Percentiles rank a stretch among this genome's conserved stretches.
Conservation (phyloP, 2,329 filamentous ascomycete species). For the Penicillium sp. region DNA sequence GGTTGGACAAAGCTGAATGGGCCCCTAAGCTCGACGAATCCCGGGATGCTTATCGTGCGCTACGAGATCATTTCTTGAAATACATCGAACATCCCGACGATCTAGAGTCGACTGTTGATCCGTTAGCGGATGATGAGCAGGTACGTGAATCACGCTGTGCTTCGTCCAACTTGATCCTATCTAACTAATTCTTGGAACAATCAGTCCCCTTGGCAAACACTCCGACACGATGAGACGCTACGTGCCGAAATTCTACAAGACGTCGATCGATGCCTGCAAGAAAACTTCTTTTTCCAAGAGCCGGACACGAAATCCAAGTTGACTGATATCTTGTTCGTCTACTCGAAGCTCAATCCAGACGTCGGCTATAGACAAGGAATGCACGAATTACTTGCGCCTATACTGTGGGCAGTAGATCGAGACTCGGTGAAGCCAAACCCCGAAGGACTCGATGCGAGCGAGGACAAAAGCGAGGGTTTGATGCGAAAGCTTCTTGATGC, state of each 20-base stretch:
- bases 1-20: constrained; percentile 66
- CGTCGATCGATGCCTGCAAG: constrained; percentile 84
- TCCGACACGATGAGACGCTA: constrained; percentile 78
- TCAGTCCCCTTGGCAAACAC: constrained; percentile 87
- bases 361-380: constrained; percentile 96
- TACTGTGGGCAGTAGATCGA: constrained; percentile 77
- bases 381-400: constrained; percentile 90
- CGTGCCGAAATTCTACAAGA: constrained; percentile 91
- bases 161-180: not conserved
- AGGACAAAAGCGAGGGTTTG: constrained; percentile 44
- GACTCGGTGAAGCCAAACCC: constrained; percentile 66
- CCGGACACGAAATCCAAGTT: constrained; percentile 74
- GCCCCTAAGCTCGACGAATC: constrained; percentile 62
- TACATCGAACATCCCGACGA: constrained; percentile 83
- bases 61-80: constrained; percentile 71
- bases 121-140: constrained; percentile 76
- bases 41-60: constrained; percentile 69
- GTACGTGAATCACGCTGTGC: constrained; percentile 41
- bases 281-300: constrained; percentile 85
- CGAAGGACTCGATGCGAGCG: constrained; percentile 7
- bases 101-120: constrained; percentile 71
- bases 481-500: constrained; percentile 69
- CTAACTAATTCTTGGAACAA: constrained; percentile 27
- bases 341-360: constrained; percentile 85
- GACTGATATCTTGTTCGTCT: constrained; percentile 87